A percentile compares a stretch with the other conserved stretches of the same genome.
These are phyloP conservation scores for Epichloe sp. DNA, from an alignment of 2,329 filamentous ascomycete genomes.

Conservation along the genomic window DNA sequence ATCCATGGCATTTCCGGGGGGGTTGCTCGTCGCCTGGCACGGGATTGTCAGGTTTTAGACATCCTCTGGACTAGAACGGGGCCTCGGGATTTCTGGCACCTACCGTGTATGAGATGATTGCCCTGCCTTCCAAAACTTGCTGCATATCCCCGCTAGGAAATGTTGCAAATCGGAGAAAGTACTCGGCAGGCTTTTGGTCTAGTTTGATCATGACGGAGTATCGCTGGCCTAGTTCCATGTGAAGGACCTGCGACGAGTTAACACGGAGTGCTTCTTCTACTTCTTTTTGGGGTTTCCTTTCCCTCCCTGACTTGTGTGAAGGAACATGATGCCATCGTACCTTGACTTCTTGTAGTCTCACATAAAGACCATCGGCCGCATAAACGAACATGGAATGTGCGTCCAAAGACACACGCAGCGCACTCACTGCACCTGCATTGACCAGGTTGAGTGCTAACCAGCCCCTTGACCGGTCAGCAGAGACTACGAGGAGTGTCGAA, in stretches of 20 bases:
- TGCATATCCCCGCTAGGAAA: constrained; percentile 3
- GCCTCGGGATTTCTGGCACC: background rate
- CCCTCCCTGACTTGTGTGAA: too few species aligned
- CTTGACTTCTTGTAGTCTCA: background rate
- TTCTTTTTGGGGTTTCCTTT: too few species aligned
- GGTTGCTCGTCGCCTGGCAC: too few species aligned
- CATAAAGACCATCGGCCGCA: constrained; percentile 2
- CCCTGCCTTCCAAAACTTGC: constrained; percentile 1
- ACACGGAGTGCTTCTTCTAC: too few species aligned
- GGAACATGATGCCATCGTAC: background rate
- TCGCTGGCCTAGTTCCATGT: constrained; percentile 2
- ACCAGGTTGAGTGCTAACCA: constrained; percentile 5
- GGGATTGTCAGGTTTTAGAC: too few species aligned
- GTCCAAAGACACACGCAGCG: constrained; percentile 4
- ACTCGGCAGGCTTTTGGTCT: constrained; percentile 2
- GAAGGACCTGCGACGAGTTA: background rate
- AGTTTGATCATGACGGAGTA: constrained; percentile 5
- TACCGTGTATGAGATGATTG: constrained; percentile 1
- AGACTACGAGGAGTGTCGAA: background rate
- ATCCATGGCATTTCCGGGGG: background rate
- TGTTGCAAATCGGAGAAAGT: constrained; percentile 2
- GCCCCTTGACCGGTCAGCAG: background rate
- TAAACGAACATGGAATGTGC: constrained; percentile 4
- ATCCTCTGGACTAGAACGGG: too few species aligned
- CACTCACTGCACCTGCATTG: constrained; percentile 3